Conservation (phyloP, 352 stramenopile species). For the Phytophthora boehmeriae region DNA sequence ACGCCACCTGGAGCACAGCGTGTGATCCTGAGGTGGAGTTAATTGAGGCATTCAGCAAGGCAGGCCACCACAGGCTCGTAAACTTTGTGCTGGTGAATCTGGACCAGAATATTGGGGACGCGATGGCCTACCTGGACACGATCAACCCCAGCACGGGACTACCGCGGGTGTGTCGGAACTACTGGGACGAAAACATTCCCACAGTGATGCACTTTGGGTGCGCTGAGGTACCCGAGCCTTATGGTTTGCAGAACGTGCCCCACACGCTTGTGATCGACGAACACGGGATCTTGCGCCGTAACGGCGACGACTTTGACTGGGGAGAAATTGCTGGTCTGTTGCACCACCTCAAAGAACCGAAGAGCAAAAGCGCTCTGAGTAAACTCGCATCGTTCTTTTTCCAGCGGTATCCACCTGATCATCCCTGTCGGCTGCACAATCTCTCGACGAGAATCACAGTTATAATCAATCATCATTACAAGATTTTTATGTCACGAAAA, state of each 20-base stretch:
- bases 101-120: slow-evolving; percentile 60
- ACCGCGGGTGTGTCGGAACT: slow-evolving; percentile 59
- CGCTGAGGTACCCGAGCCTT: slow-evolving; percentile 55
- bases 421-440: not conserved
- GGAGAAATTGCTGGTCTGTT: slow-evolving; percentile 61
- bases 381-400: slow-evolving; percentile 36
- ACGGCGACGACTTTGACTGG: slow-evolving; percentile 64
- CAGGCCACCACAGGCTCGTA: slow-evolving; percentile 42
- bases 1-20: slow-evolving; percentile 68
- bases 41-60: slow-evolving; percentile 66
- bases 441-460: not conserved
- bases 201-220: slow-evolving; percentile 65
- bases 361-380: slow-evolving; percentile 13
- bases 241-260: slow-evolving; percentile 53
- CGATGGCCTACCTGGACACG: slow-evolving; percentile 54
- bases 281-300: slow-evolving; percentile 52
- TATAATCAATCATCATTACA: not conserved
- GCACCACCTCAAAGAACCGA: slow-evolving; percentile 43
- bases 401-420: slow-evolving; percentile 23
- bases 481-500: not conserved
- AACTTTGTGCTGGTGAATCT: slow-evolving; percentile 74
- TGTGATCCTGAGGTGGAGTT: slow-evolving; percentile 56
- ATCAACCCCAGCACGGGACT: slow-evolving; percentile 40
- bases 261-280: slow-evolving; percentile 59
- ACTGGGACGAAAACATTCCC: slow-evolving; percentile 42